Evolutionary conservation across 2,329 filamentous ascomycete genomes (phyloP), one percentile per base, ranked within the genome.

Genomic region (Fusarium pininemorale): DNA sequence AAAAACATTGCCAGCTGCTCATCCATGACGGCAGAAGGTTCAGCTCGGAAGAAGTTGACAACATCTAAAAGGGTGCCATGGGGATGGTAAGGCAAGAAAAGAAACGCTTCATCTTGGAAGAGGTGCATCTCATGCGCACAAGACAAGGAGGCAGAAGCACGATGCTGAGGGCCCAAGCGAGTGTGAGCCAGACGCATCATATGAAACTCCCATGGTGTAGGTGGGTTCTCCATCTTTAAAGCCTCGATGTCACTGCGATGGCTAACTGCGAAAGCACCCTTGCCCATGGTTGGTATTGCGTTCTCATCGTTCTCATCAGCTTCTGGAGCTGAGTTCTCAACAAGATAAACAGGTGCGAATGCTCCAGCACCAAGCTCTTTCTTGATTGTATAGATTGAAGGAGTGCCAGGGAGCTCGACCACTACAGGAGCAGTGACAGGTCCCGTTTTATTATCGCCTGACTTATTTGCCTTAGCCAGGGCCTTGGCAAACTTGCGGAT

Each of bases 1-100:
- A 98, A 97, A 86, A 98, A 98, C 94, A 98, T 98, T 77, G 93
- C 94, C 5, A 98, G 86, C 54, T 89, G 87, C 83, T 99, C 96
- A 77, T 99, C 96, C 89, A 99, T 94, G 22, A 93, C 92, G 5
- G 91, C 91, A 10, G 89, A 89, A 4, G 88, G 81, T 72, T 97
- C 94, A 24, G 89, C 87, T 47, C 93, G 91, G 75, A 96, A 93
- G 72, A 93, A 86, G 82, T 99, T 99, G 82, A 99, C 92, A 3
- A 98, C 90, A 79, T 98, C 96, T n/a, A 99, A 90, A 8, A 99
- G 86, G 0, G 96, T 98, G 63, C 96, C 96, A 84, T 98, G 93
- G 39, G 94, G 90, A 73, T 95, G 91, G 80, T 92, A 98, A 22
- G 96, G 94, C 76, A 98, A 90, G 47, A 99, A 88, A 12, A 99